Base-by-base conservation (phyloP, 1,139 yeast species). In the Candida sojae region DNA sequence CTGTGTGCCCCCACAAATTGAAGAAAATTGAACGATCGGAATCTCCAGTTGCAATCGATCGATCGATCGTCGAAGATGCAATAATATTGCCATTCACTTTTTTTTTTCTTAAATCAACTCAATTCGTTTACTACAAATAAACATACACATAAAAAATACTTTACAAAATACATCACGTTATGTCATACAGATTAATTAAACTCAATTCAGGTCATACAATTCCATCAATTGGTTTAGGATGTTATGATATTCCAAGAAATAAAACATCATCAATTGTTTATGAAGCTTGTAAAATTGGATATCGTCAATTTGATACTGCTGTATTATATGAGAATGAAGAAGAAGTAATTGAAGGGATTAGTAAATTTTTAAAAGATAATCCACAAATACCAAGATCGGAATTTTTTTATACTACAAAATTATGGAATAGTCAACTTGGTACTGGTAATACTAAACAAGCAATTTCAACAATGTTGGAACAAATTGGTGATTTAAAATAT, bases 301-400 rank as follows among this genome's bases (percentile, higher is more conserved):
- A 80, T 61, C 66, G 74, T 39, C 83, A 79, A 58, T 76, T 84
- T 51, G 89, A 84, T 60, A 79, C 86, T 12, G 90, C 89, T 4
- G 74, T 70, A 3, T 60, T 76, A 51, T 83, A 83, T 58, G 75
- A 71, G 3, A 83, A 83, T 57, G 88, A 83, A 58, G 56, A 53
- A n/a, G 80, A 78, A 55, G 83, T 81, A 29, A 85, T 84, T 10
- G 62, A 70, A 39, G 88, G 84, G 0, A 77, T 82, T 26, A 32
- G 52, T 12, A 57, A 71, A 43, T 86, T 84, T 81, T 53, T 86
- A n/a, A 57, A 67, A 4, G 81, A 79, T 36, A 76, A 76, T 39
- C 79, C 82, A 0, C 54, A 67, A 17, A 66, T 74, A 44, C 71
- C 72, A 49, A 68, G 95, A 43, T 70, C 68, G 41, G 91, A 86